Evolutionary conservation across 345 rosid genomes (phyloP).

Genomic region (Erodium maritimum): DNA sequence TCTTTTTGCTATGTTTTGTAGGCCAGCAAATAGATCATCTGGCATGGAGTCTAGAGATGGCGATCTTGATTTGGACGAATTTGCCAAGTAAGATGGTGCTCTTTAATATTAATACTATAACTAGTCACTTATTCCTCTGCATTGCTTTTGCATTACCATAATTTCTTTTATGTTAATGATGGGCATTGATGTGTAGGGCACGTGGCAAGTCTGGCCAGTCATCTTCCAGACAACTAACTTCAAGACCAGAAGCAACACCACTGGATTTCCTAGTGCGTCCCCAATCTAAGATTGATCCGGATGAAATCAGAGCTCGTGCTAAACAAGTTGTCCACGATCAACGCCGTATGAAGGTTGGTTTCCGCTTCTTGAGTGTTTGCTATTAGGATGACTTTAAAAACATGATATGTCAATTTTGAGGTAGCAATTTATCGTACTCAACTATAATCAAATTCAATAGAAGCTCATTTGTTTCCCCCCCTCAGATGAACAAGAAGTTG

Average conservation of each 20-base stretch:
- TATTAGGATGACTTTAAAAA: background rate
- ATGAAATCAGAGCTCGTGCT: constrained; percentile 71
- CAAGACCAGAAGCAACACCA: constrained; percentile 94
- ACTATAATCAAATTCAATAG: background rate
- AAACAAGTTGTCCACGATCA: constrained; percentile 78
- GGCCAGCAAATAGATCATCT: constrained; percentile 54
- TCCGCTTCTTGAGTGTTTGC: background rate
- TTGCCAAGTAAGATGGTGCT: constrained; percentile 42
- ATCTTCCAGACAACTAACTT: constrained; percentile 52
- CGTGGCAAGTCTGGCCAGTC: constrained; percentile 54
- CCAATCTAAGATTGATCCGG: constrained; percentile 91
- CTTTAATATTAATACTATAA: no score
- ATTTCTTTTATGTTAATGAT: no score
- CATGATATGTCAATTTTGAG: background rate
- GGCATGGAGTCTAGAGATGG: constrained; percentile 82
- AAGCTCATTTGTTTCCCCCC: background rate
- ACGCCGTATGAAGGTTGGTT: constrained; percentile 72
- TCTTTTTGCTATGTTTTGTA: constrained; percentile 12
- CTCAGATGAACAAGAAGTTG: constrained; percentile 88
- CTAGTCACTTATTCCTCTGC: no score
- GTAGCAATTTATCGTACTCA: background rate
- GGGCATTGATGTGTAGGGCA: no score
- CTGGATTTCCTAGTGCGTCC: constrained; percentile 89
- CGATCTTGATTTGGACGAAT: constrained; percentile 68
- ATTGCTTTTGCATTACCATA: background rate